Base-by-base conservation (phyloP, 129 eudicot species). In the Artemisia annua region DNA sequence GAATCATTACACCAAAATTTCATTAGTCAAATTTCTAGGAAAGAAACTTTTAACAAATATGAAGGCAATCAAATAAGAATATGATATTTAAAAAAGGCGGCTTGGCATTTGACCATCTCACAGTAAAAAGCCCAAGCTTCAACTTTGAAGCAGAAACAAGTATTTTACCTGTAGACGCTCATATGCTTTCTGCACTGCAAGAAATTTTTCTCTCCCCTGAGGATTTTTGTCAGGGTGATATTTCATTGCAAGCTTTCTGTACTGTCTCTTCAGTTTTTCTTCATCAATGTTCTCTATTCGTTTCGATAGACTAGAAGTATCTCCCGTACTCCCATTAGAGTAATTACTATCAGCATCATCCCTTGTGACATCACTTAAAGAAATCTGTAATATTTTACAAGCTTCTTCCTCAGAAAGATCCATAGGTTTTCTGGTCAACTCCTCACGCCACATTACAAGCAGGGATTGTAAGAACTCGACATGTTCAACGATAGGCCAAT, bases 361-460 rank as follows among this genome's bases (percentile, higher is more conserved):
- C 73, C 76, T 86, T 2, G 91, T 76, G 54, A 94, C 87, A 63
- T 94, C 99, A 24, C 90, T 94, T 73, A 86, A 74, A 20, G 93
- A 86, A 66, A 94, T 94, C 83, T 94, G 96, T 56, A 94, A 82
- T 86, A 94, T 88, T 71, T 80, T 94, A 77, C 96, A 94, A 48
- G 99, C 99, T 83, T 94, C 99, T 82, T 86, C 99, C 78, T 94
- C 99, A 77, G 99, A 94, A 71, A 94, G 93, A 82, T 94, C 99
- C 99, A 94, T 90, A 22, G 99, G 99, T 81, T 92, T 94, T 79
- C 99, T 79, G 35, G 99, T 90, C 81, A 94, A 76, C 79, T 94
- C 99, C 77, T 94, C 99, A 44, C 97, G 99, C 99, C 99, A 94
- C 99, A 94, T 94, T 54, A 84, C 92, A 52, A 94, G 86, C 83